phyloP scores from a whole-genome alignment of 2,329 filamentous ascomycete species.

The Diplodia sapinea region DNA sequence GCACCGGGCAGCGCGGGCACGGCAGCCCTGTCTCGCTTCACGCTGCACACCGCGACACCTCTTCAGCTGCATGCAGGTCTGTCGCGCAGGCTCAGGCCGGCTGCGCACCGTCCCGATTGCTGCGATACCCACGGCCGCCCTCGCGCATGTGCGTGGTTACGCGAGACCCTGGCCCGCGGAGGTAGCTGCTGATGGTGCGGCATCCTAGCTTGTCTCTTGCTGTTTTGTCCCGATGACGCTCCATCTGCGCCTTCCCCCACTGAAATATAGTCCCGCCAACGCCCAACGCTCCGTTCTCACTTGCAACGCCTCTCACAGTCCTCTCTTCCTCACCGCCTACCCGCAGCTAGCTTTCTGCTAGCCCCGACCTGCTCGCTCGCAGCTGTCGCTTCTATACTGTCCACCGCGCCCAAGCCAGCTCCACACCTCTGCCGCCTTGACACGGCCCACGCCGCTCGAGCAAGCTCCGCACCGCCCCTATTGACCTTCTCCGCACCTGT shows the following conservation, averaged over 20 bases:
- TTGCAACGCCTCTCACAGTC: background rate
- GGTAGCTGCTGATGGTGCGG: slow-evolving; percentile 14
- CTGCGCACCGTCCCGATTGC: slow-evolving; percentile 11
- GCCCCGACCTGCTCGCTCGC: slow-evolving; percentile 14
- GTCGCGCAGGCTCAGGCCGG: slow-evolving; percentile 18
- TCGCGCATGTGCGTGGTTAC: slow-evolving; percentile 2
- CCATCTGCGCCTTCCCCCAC: slow-evolving; percentile 25
- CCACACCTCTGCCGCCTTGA: background rate
- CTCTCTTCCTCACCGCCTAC: background rate
- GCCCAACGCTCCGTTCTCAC: slow-evolving; percentile 1
- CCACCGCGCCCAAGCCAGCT: background rate
- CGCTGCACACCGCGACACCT: slow-evolving; percentile 23
- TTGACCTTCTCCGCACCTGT: background rate
- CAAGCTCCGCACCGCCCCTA: slow-evolving; percentile 11
- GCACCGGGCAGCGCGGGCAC: slow-evolving; percentile 15
- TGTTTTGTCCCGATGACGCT: slow-evolving; percentile 27
- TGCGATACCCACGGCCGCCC: background rate
- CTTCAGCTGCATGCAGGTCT: slow-evolving; percentile 25
- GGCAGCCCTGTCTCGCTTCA: slow-evolving; percentile 21
- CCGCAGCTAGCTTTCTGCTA: slow-evolving; percentile 6
- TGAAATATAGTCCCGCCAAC: slow-evolving; percentile 20
- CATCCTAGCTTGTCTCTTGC: slow-evolving; percentile 11
- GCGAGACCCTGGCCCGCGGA: slow-evolving; percentile 23
- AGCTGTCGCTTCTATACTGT: background rate
- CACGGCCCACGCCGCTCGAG: background rate